Base-by-base conservation (phyloP, 202 grass and related monocot species). In the Tripidium arundinaceum region DNA sequence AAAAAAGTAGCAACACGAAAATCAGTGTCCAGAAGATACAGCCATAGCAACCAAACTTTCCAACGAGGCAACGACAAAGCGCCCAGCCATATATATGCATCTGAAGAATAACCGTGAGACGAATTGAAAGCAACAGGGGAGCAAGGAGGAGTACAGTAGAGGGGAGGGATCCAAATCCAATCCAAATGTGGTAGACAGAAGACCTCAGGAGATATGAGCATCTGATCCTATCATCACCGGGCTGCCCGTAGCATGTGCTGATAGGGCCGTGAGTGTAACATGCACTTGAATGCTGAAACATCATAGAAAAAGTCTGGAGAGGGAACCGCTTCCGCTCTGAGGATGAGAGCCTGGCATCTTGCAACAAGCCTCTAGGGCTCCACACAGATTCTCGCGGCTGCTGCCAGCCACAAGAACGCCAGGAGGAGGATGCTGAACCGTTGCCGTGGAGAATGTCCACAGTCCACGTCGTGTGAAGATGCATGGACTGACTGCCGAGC, bases 191-290 rank as follows among this genome's bases (percentile, higher is more conserved):
- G 81, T 19, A 45, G 43, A 47, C 55, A 81, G 16, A 29, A 46
- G 37, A 81, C 36, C 36, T 38, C 42, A 46, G 36, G 58, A 76
- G 65, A 81, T 72, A 77, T 46, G 82, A 85, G 47, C 31, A 70
- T 55, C 69, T 37, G 63, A 88, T 84, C 69, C 62, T 67, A 70
- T 63, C 54, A 61, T 18, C 64, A n/a, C 10, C 7, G n/a, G 16
- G 37, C 43, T 66, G 58, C 26, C 67, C 25, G 25, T 10, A 76
- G n/a, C 86, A 88, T 88, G 76, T 84, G 61, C 57, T 57, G 57
- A 78, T 52, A 88, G 86, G 86, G 70, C 86, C 81, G 69, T 83
- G 81, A 16, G 21, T 84, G 69, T 21, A 64, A 16, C 76, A 11
- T 84, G 63, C 70, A 76, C 42, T 76, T 37, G 76, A 61, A 46